Percentiles rank a stretch among this genome's conserved stretches.
phyloP scores from a whole-genome alignment of 176 grass and related monocot species.

The Oryza glumipatula region DNA sequence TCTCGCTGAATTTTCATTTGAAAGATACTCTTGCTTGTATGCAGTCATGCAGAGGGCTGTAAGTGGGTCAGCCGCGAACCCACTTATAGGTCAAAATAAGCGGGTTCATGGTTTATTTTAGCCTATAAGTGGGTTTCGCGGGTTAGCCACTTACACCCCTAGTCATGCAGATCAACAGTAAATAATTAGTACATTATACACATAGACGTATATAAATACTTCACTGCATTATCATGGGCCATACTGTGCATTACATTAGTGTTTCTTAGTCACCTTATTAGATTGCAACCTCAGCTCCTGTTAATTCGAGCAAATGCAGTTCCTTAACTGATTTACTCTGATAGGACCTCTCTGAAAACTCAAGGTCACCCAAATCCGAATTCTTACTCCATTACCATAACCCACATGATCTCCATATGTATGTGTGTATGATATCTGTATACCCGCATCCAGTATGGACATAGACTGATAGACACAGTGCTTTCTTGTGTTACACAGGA shows the following conservation, averaged over 20 bases:
- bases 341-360: slow-evolving; percentile 50
- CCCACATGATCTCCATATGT: background rate
- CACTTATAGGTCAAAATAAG: too few species aligned
- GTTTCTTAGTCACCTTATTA: slow-evolving; percentile 33
- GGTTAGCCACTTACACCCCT: too few species aligned
- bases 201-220: background rate
- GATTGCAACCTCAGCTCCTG: slow-evolving; percentile 19
- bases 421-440: slow-evolving; percentile 9
- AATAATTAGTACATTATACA: background rate
- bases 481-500: slow-evolving; percentile 47
- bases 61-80: too few species aligned
- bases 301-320: slow-evolving; percentile 46
- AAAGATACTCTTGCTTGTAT: background rate
- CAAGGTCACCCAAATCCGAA: slow-evolving; percentile 42
- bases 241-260: slow-evolving; percentile 27
- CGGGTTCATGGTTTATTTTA: too few species aligned
- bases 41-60: background rate
- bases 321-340: slow-evolving; percentile 49
- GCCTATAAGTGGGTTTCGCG: too few species aligned
- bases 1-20: slow-evolving; percentile 7
- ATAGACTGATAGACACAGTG: background rate
- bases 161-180: slow-evolving; percentile 9
- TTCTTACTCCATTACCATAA: background rate
- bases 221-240: slow-evolving; percentile 35
- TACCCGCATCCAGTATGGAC: background rate